Evolutionary conservation across 2,329 filamentous ascomycete species (phyloP).

Genomic region (Aquanectria penicillioides): DNA sequence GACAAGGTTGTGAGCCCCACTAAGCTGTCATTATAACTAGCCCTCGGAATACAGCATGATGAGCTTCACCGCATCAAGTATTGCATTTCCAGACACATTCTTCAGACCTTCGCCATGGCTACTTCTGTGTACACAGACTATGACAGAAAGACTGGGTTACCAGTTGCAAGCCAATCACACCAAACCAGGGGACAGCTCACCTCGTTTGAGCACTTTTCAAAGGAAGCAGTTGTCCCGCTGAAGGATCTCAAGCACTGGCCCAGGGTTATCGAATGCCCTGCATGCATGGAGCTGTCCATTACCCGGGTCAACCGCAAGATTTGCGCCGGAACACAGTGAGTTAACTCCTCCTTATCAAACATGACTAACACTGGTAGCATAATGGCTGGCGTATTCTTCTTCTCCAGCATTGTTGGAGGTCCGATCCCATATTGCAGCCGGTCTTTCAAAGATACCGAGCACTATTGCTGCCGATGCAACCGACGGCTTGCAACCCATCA

Average conservation of each 20-base stretch:
- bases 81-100: background rate
- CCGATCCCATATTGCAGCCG: conserved; percentile 28
- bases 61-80: background rate
- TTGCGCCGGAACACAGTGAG: conserved; percentile 36
- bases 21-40: background rate
- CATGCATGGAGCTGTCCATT: conserved; percentile 34
- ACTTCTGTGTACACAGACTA: background rate
- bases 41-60: background rate
- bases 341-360: background rate
- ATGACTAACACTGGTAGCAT: conserved; percentile 9
- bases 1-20: background rate
- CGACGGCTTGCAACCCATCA: conserved; percentile 34
- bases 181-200: conserved; percentile 7
- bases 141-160: conserved; percentile 26
- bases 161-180: background rate
- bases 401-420: conserved; percentile 30
- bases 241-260: conserved; percentile 36
- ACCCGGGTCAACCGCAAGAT: conserved; percentile 35
- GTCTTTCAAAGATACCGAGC: conserved; percentile 37
- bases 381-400: conserved; percentile 35
- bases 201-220: conserved; percentile 32
- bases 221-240: conserved; percentile 29
- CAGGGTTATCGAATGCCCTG: conserved; percentile 31
- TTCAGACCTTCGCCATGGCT: background rate
- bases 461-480: conserved; percentile 39